Evolutionary conservation across 768 basidiomycete genomes (phyloP).

Genomic region (Scleroderma bovista): DNA sequence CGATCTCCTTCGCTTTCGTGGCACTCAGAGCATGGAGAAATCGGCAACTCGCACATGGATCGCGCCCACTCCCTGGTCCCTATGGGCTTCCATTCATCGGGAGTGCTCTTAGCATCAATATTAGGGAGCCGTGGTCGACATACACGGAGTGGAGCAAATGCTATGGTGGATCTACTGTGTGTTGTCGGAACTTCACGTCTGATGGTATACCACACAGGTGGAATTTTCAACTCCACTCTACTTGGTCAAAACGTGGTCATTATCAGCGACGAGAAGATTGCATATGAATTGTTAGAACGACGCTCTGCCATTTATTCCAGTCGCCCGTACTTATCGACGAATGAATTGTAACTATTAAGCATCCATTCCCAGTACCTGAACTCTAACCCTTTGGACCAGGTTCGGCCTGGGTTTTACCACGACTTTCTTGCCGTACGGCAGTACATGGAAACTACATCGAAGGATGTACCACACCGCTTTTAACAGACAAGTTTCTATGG

Average conservation of each 20-base stretch:
- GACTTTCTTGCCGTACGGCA: not conserved
- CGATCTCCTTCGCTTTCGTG: too few species aligned
- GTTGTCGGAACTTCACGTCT: too few species aligned
- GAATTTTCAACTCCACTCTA: conserved; percentile 18
- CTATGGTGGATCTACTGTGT: conserved; percentile 21
- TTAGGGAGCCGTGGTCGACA: conserved; percentile 25
- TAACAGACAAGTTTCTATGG: too few species aligned
- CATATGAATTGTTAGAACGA: conserved; percentile 19
- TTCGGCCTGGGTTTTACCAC: not conserved
- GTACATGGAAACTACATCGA: not conserved
- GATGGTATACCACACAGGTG: conserved; percentile 9
- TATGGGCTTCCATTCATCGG: conserved; percentile 35
- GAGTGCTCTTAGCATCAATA: conserved; percentile 14
- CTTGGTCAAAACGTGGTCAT: conserved; percentile 24
- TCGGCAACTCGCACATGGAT: too few species aligned
- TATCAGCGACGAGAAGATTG: conserved; percentile 17
- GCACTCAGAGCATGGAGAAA: too few species aligned
- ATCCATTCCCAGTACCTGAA: too few species aligned
- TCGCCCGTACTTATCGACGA: conserved; percentile 16
- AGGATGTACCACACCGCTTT: too few species aligned
- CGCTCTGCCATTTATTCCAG: conserved; percentile 24
- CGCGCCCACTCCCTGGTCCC: conserved; percentile 51
- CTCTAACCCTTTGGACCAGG: too few species aligned
- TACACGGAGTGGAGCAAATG: conserved; percentile 30
- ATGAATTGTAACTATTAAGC: conserved; percentile 17